Evolutionary conservation across 345 rosid genomes (phyloP).

Genomic region (Draba incana): DNA sequence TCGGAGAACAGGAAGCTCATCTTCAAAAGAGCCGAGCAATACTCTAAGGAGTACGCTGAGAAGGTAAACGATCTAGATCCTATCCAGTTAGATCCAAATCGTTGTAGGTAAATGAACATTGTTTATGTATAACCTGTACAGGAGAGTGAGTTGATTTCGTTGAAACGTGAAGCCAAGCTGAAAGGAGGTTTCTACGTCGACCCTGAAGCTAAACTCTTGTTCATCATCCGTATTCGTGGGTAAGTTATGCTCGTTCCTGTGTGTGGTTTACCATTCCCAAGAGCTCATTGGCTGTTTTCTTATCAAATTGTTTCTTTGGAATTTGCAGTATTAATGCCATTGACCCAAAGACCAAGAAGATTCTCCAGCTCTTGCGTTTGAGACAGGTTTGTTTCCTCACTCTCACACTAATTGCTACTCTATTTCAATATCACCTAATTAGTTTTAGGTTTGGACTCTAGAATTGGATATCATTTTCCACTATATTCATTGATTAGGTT

Average conservation of each 20-base stretch:
- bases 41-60: constrained; percentile 58
- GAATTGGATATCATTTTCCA: background rate
- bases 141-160: constrained; percentile 64
- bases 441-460: background rate
- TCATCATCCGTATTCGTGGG: constrained; percentile 85
- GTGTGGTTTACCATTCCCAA: background rate
- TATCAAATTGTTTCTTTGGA: background rate
- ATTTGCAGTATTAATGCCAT: constrained; percentile 79
- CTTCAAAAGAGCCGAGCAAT: constrained; percentile 59
- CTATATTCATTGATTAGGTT: background rate
- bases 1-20: constrained; percentile 61
- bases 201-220: constrained; percentile 87
- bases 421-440: background rate
- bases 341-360: constrained; percentile 82
- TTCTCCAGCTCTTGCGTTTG: constrained; percentile 90
- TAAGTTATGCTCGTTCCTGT: constrained; percentile 21
- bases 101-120: no score
- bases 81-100: background rate
- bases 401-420: background rate
- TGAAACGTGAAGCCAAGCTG: constrained; percentile 86
- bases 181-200: constrained; percentile 91
- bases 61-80: constrained; percentile 44
- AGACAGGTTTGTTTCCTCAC: constrained; percentile 61
- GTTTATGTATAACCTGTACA: no score
- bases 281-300: background rate